Conservation (phyloP, 83 land plant genomes). For the Picea engelmannii region DNA sequence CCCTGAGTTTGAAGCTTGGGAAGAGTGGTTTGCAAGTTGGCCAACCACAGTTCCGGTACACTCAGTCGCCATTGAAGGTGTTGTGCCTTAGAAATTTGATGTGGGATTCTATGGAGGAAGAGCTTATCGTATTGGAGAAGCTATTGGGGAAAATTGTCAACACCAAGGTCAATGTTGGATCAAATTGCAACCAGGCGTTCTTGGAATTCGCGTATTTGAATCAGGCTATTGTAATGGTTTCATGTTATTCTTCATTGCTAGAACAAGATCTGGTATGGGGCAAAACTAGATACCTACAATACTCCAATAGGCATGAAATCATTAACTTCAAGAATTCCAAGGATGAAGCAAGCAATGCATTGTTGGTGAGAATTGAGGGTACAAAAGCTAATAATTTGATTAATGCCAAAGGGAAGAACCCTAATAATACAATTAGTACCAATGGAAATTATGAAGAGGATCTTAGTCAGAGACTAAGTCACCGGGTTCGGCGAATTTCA, state of each 20-base stretch:
- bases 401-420: too few relatives aligned
- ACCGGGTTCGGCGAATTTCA: too few relatives aligned
- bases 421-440: too few relatives aligned
- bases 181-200: constrained; percentile 66
- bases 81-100: constrained; percentile 23
- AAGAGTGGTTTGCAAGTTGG: constrained; percentile 41
- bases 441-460: too few relatives aligned
- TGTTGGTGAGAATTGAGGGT: too few relatives aligned
- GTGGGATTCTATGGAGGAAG: constrained; percentile 27
- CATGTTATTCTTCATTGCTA: constrained; percentile 84
- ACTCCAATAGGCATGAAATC: constrained; percentile 92
- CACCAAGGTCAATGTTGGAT: constrained; percentile 71
- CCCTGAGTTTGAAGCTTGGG: not conserved
- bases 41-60: constrained; percentile 59
- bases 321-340: constrained; percentile 81
- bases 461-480: too few relatives aligned
- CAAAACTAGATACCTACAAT: constrained; percentile 86
- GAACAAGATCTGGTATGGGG: constrained; percentile 93
- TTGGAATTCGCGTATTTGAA: constrained; percentile 76
- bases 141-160: constrained; percentile 27
- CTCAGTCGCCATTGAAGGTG: constrained; percentile 22
- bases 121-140: constrained; percentile 28
- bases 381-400: too few relatives aligned
- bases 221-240: constrained; percentile 90
- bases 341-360: constrained; percentile 75